These are phyloP conservation scores for Kluyveromyces siamensis DNA, from an alignment of 805 yeast genomes.

Conservation along the genomic window DNA sequence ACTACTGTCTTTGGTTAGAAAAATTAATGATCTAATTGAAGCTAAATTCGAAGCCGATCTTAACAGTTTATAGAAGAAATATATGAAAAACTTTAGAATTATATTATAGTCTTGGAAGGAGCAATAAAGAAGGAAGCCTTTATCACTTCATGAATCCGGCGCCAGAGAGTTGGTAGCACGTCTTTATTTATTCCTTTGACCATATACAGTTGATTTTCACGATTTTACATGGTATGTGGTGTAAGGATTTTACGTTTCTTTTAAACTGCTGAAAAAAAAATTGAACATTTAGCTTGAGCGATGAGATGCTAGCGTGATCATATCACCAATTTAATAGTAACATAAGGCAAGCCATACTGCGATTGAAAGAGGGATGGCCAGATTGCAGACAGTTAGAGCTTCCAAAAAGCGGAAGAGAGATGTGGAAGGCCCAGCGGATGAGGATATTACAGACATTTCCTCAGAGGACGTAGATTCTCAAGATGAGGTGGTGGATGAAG, in stretches of 20 bases:
- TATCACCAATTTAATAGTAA: not conserved
- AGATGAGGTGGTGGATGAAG: constrained; percentile 29
- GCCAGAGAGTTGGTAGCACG: no score
- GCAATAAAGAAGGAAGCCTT: not conserved
- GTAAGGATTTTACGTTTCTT: not conserved
- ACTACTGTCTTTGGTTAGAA: constrained; percentile 41
- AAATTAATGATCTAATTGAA: constrained; percentile 47
- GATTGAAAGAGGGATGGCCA: not conserved
- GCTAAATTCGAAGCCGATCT: constrained; percentile 23
- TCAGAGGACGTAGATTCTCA: constrained; percentile 42
- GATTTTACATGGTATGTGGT: not conserved
- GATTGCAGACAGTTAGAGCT: constrained; percentile 2
- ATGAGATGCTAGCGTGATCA: constrained; percentile 4
- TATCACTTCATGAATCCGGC: not conserved
- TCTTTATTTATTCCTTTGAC: not conserved
- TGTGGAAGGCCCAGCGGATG: constrained; percentile 32
- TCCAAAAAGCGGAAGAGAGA: constrained; percentile 18
- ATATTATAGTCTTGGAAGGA: not conserved
- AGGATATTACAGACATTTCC: constrained; percentile 44
- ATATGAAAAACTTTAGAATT: no score
- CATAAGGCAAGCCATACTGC: not conserved
- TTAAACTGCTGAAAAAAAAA: not conserved
- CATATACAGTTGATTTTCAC: not conserved
- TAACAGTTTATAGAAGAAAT: constrained; percentile 8
- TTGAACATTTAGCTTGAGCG: constrained; percentile 36